phyloP scores from a whole-genome alignment of 1,139 yeast species.

The Debaryomycetaceae sp. region DNA sequence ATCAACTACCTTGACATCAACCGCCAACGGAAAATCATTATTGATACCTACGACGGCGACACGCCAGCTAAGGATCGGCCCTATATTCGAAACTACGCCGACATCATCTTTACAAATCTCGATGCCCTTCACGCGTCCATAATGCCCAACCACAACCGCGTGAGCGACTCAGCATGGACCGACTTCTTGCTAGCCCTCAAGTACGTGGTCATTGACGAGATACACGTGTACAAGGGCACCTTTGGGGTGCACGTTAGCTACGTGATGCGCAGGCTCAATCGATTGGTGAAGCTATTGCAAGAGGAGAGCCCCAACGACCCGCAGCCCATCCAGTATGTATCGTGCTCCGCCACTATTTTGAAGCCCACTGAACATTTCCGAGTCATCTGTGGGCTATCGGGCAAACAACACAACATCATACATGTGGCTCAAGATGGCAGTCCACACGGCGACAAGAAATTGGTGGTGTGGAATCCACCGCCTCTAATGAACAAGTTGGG shows the following conservation, averaged over 20 bases:
- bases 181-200: constrained; percentile 59
- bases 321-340: constrained; percentile 53
- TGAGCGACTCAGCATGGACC: constrained; percentile 50
- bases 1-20: constrained; percentile 40
- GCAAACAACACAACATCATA: constrained; percentile 32
- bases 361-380: constrained; percentile 70
- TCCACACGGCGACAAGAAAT: constrained; percentile 71
- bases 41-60: constrained; percentile 92
- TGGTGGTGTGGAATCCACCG: constrained; percentile 80
- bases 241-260: constrained; percentile 91
- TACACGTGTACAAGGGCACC: constrained; percentile 84
- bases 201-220: constrained; percentile 81
- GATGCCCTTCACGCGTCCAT: constrained; percentile 88
- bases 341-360: constrained; percentile 90
- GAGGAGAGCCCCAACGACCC: not conserved
- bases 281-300: constrained; percentile 54
- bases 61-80: constrained; percentile 57
- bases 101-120: constrained; percentile 88
- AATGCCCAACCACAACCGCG: constrained; percentile 59
- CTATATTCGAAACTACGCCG: constrained; percentile 55
- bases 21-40: constrained; percentile 31
- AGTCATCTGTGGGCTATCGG: constrained; percentile 61
- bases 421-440: constrained; percentile 80
- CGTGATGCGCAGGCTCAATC: constrained; percentile 70
- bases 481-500: constrained; percentile 61